Conservation (phyloP, 306 rosid genomes). For the Pyrus betulifolia region DNA sequence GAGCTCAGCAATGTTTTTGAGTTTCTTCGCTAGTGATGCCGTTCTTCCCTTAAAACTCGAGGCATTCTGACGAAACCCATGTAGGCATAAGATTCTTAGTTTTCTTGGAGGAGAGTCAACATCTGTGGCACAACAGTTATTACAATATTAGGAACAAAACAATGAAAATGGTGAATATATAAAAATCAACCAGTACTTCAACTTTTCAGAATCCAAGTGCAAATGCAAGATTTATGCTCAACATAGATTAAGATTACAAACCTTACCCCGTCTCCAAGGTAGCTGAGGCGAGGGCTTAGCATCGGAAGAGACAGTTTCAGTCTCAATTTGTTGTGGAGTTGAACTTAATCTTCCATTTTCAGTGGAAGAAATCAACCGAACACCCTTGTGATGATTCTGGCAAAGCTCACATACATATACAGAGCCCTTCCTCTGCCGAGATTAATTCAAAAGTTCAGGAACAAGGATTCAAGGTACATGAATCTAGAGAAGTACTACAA, state of each 20-base stretch:
- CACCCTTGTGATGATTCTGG: slow-evolving; percentile 61
- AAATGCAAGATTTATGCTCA: not conserved
- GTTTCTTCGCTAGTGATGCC: slow-evolving; percentile 75
- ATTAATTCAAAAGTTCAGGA: slow-evolving; percentile 20
- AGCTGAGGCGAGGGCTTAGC: slow-evolving; percentile 26
- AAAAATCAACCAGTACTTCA: not conserved
- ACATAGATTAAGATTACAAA: slow-evolving; percentile 35
- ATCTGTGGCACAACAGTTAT: slow-evolving; percentile 35
- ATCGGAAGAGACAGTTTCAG: slow-evolving; percentile 24
- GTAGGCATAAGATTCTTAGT: slow-evolving; percentile 78
- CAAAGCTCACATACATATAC: slow-evolving; percentile 68
- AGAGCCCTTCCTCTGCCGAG: slow-evolving; percentile 41
- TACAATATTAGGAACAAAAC: slow-evolving; percentile 12
- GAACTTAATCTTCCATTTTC: slow-evolving; percentile 31
- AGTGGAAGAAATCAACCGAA: slow-evolving; percentile 18
- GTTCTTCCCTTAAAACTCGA: slow-evolving; percentile 87
- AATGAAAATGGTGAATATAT: not conserved
- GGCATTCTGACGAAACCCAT: slow-evolving; percentile 90
- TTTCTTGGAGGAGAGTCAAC: slow-evolving; percentile 44
- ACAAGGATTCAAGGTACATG: not conserved
- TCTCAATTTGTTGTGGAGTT: slow-evolving; percentile 21
- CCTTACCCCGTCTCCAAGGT: slow-evolving; percentile 66
- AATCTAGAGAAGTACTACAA: not conserved
- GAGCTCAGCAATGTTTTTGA: slow-evolving; percentile 60
- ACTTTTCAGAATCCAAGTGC: not conserved